phyloP scores from a whole-genome alignment of 305 asterid genomes.

The Fraxinus sp. region DNA sequence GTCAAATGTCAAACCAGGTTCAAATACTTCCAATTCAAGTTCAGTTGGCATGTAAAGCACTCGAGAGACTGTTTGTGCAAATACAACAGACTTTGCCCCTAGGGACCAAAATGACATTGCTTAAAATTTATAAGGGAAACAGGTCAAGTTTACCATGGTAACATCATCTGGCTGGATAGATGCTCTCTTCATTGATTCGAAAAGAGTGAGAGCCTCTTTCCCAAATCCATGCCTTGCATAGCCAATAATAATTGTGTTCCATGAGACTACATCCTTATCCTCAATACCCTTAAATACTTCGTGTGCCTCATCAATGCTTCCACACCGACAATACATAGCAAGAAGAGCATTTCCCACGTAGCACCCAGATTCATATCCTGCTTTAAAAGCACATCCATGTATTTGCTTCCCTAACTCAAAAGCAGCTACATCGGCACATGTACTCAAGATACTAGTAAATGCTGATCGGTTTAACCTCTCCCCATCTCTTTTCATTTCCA shows the following conservation, averaged over 20 bases:
- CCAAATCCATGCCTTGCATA: constrained; percentile 93
- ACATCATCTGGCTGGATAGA: constrained; percentile 71
- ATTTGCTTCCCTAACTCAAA: constrained; percentile 86
- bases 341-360: constrained; percentile 87
- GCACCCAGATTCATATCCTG: constrained; percentile 73
- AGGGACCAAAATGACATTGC: neutral
- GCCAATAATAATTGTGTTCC: constrained; percentile 86
- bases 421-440: constrained; percentile 80
- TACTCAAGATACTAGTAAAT: constrained; percentile 67
- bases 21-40: constrained; percentile 2
- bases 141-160: constrained; percentile 64
- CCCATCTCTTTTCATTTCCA: constrained; percentile 61
- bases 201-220: constrained; percentile 61
- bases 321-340: constrained; percentile 87
- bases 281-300: constrained; percentile 51
- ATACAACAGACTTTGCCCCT: neutral
- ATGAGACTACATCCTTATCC: constrained; percentile 74
- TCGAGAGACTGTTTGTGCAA: neutral
- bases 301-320: constrained; percentile 74
- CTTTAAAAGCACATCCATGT: constrained; percentile 66
- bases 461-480: constrained; percentile 64
- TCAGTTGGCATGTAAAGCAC: neutral
- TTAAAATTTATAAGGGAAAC: neutral
- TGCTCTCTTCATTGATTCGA: constrained; percentile 58
- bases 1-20: neutral